Evolutionary conservation across 108 stramenopile species (phyloP).

Genomic region (Nitzschia palea): DNA sequence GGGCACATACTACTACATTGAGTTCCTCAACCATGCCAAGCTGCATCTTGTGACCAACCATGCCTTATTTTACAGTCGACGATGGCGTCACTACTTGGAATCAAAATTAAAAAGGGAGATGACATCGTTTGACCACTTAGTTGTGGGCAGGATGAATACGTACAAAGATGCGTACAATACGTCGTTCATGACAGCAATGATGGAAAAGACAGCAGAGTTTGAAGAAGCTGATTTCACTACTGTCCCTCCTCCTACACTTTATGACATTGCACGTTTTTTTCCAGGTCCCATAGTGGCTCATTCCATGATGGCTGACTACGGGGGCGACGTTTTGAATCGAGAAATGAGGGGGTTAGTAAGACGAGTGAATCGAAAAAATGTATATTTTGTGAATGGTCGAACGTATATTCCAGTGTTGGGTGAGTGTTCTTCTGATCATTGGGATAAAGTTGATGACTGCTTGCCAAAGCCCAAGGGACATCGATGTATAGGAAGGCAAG

Average conservation of each 20-base stretch:
- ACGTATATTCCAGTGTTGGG: slow-evolving; percentile 4
- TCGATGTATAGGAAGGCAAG: slow-evolving; percentile 1
- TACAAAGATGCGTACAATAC: slow-evolving; percentile 1
- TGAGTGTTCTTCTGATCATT: neutral
- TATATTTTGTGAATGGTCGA: slow-evolving; percentile 1
- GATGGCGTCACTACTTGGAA: slow-evolving; percentile 3
- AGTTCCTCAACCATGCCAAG: slow-evolving; percentile 14
- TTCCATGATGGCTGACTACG: neutral
- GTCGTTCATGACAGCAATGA: neutral
- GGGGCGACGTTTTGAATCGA: neutral
- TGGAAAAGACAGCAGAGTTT: neutral
- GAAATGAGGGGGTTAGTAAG: neutral
- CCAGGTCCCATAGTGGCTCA: slow-evolving; percentile 6
- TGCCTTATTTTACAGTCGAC: slow-evolving; percentile 4
- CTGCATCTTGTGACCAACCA: slow-evolving; percentile 15
- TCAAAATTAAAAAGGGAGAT: too few species aligned
- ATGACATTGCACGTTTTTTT: neutral
- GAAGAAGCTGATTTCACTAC: neutral
- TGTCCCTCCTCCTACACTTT: neutral
- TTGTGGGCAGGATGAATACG: slow-evolving; percentile 8
- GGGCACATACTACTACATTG: neutral
- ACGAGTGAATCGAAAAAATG: neutral
- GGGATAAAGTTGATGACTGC: neutral
- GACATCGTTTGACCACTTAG: slow-evolving; percentile 2
- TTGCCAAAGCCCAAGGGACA: neutral